These are phyloP conservation scores for Solanum boliviense DNA, from an alignment of 257 asterid species.

Conservation along the genomic window DNA sequence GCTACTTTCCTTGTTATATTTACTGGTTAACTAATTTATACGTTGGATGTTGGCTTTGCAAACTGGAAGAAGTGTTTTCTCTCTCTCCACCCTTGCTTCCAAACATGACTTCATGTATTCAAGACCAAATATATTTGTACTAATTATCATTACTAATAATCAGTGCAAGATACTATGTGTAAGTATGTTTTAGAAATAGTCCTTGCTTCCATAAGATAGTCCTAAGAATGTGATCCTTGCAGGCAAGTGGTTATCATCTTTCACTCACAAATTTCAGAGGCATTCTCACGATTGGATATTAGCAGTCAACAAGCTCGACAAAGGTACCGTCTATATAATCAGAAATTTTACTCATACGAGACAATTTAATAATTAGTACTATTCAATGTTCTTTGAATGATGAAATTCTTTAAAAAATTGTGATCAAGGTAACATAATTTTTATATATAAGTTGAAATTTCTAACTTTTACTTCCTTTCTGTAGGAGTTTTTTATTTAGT, in stretches of 20 bases:
- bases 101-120: background rate
- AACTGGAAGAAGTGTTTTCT: background rate
- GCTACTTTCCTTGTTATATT: background rate
- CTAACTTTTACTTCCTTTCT: background rate
- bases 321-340: conserved; percentile 31
- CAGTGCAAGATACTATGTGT: background rate
- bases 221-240: conserved; percentile 22
- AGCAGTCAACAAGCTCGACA: conserved; percentile 64
- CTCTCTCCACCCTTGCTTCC: background rate
- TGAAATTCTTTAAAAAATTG: background rate
- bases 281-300: conserved; percentile 58
- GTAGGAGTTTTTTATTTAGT: background rate
- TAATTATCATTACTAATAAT: background rate
- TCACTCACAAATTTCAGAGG: conserved; percentile 90
- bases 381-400: background rate
- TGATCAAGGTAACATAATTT: background rate
- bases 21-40: background rate
- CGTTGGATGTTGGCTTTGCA: background rate
- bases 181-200: background rate
- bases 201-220: background rate
- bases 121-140: background rate
- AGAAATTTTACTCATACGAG: background rate
- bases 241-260: conserved; percentile 87
- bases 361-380: background rate
- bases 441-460: background rate